Conservation (phyloP, 2,329 filamentous ascomycete genomes). For the Leptoxyphium fumago region DNA sequence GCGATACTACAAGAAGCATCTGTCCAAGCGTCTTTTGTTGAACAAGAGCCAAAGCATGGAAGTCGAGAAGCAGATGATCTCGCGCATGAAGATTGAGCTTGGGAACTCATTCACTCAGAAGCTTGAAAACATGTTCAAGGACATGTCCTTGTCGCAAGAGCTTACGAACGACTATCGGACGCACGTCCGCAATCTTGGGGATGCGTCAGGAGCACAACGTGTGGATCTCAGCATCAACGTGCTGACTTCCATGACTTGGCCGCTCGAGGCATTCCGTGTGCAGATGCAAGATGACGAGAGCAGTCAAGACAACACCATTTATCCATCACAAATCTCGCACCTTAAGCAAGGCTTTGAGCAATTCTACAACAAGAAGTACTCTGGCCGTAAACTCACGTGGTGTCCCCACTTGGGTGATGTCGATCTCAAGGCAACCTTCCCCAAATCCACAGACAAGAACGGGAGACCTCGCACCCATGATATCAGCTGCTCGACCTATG, state of each 20-base stretch:
- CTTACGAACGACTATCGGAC: conserved; percentile 63
- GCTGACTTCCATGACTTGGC: conserved; percentile 90
- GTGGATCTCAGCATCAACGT: conserved; percentile 75
- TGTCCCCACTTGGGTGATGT: conserved; percentile 61
- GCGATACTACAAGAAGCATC: conserved; percentile 93
- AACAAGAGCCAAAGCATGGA: conserved; percentile 83
- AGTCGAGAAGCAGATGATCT: conserved; percentile 89
- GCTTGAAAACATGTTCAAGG: conserved; percentile 95
- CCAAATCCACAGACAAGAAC: conserved; percentile 55
- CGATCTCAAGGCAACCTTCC: conserved; percentile 70
- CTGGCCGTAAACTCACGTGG: conserved; percentile 81
- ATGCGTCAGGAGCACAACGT: conserved; percentile 39
- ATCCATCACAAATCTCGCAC: conserved; percentile 56
- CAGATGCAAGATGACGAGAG: conserved; percentile 29
- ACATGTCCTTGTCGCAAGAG: conserved; percentile 78
- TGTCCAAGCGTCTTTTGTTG: conserved; percentile 74
- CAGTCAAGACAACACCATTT: conserved; percentile 42
- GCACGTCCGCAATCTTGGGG: conserved; percentile 46
- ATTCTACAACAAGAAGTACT: conserved; percentile 78
- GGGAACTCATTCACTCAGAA: conserved; percentile 88
- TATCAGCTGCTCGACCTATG: conserved; percentile 81
- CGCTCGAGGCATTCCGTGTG: conserved; percentile 66
- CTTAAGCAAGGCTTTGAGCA: conserved; percentile 75
- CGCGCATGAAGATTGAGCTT: conserved; percentile 91
- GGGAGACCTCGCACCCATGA: conserved; percentile 67